A percentile compares a stretch with the other conserved stretches of the same genome.
phyloP scores from a whole-genome alignment of 225 moss, liverwort and hornwort genomes.

The Ulota crispa region DNA sequence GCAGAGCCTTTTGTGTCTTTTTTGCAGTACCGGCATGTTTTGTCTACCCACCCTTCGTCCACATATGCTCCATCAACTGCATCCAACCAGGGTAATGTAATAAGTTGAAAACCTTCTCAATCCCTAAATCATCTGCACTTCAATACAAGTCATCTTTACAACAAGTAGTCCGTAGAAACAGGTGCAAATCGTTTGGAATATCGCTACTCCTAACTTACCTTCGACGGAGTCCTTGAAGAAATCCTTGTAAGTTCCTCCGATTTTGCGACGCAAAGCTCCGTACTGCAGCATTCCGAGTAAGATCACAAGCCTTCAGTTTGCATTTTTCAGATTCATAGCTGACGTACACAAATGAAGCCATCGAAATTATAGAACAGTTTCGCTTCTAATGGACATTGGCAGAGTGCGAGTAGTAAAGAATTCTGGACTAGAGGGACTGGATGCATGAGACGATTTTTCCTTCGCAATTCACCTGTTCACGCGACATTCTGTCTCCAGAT shows the following conservation, averaged over 20 bases:
- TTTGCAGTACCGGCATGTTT: conserved; percentile 79
- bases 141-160: not conserved
- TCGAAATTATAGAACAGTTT: not conserved
- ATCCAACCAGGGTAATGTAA: conserved; percentile 2
- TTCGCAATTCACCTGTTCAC: conserved; percentile 66
- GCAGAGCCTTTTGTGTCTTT: conserved; percentile 69
- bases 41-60: conserved; percentile 98
- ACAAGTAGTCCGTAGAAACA: not conserved
- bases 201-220: conserved; percentile 37
- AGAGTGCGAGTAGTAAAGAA: not conserved
- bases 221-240: conserved; percentile 96
- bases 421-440: not conserved
- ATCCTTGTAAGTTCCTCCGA: conserved; percentile 84
- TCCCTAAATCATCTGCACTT: not conserved
- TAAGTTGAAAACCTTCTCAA: not conserved
- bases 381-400: too few relatives aligned
- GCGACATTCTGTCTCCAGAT: conserved; percentile 70
- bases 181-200: not conserved
- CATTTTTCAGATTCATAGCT: not conserved
- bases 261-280: conserved; percentile 86
- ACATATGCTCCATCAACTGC: conserved; percentile 94
- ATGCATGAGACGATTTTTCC: not conserved
- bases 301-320: not conserved
- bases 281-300: conserved; percentile 49
- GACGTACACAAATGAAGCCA: not conserved